Base-by-base conservation (phyloP, 345 rosid genomes). In the Passiflora organensis region DNA sequence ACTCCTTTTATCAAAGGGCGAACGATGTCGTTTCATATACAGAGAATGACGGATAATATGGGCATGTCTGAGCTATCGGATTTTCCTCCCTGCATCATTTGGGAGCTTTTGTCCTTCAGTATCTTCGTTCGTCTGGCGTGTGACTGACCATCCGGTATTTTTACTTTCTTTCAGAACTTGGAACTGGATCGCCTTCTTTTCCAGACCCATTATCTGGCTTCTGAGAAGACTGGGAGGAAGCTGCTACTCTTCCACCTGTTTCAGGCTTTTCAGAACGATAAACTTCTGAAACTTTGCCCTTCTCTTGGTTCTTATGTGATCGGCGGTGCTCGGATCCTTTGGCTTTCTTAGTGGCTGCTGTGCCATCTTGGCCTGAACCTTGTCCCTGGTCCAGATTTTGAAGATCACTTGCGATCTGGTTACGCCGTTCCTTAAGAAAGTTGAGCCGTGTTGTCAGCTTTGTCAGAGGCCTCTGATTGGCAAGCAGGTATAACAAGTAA, bases 381-480 rank as follows among this genome's bases (percentile, higher is more conserved):
- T 57, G 63, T 32, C 71, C 67, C 71, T 75, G 82, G 75, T 84
- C 91, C 60, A 63, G 51, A 74, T 69, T 78, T 68, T 57, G 81
- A 66, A 78, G 75, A 64, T 90, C 90, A 52, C 58, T 73, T 2
- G 87, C 80, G 11, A 82, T 78, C 70, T 78, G 94, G 68, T 70
- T 70, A 2, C 94, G 84, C 49, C 76, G 75, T 72, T 93, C 95
- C 79, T 89, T 93, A 41, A 89, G 72, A 72, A 89, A 86, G 80
- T 83, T 82, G 57, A 93, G 84, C 32, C 91, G 71, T 51, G 75
- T 78, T 51, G 96, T 81, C 78, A 93, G 72, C 79, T 85, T 89
- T 25, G 89, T 75, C 56, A 86, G 59, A 19, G 95, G 53, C 67
- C 81, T 93, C 91, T 89, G 72, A 51, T 37, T 56, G 21, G 51